Evolutionary conservation across 371 early-diverging fungal genomes (phyloP).

Genomic region (Mortierella polycephala): DNA sequence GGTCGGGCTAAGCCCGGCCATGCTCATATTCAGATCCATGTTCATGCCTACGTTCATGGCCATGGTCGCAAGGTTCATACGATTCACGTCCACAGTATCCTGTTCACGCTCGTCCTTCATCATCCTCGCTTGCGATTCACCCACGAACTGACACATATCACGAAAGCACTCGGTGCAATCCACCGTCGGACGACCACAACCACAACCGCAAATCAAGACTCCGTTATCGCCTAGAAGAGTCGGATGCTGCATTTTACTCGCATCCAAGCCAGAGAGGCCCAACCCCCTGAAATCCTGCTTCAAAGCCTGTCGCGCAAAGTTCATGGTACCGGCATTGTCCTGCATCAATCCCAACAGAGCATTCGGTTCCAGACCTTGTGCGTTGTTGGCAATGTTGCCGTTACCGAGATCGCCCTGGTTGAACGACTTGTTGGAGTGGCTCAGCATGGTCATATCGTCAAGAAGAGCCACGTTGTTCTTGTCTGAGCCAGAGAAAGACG

Average conservation of each 20-base stretch:
- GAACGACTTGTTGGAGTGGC: constrained; percentile 2
- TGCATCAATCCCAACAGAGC: constrained; percentile 31
- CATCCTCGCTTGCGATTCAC: constrained; percentile 38
- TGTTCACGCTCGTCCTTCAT: constrained; percentile 26
- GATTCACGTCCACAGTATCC: constrained; percentile 7
- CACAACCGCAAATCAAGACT: constrained; percentile 66
- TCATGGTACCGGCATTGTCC: constrained; percentile 9
- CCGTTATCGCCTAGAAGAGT: constrained; percentile 60
- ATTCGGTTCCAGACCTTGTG: constrained; percentile 26
- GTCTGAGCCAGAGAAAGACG: constrained; percentile 5
- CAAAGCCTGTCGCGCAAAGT: constrained; percentile 21
- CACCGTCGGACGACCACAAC: constrained; percentile 64
- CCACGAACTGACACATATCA: constrained; percentile 63
- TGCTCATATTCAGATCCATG: constrained; percentile 15
- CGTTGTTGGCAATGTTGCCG: neutral
- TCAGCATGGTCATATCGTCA: constrained; percentile 6
- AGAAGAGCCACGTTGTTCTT: constrained; percentile 8
- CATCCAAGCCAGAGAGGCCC: constrained; percentile 22
- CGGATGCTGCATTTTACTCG: constrained; percentile 47
- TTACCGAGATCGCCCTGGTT: neutral
- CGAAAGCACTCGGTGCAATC: constrained; percentile 68
- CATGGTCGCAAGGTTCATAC: constrained; percentile 34
- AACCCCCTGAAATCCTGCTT: constrained; percentile 30
- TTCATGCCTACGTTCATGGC: constrained; percentile 21
- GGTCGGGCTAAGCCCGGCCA: constrained; percentile 5